Conservation (phyloP, 2,329 filamentous ascomycete genomes). For the Microdochium paspali region DNA sequence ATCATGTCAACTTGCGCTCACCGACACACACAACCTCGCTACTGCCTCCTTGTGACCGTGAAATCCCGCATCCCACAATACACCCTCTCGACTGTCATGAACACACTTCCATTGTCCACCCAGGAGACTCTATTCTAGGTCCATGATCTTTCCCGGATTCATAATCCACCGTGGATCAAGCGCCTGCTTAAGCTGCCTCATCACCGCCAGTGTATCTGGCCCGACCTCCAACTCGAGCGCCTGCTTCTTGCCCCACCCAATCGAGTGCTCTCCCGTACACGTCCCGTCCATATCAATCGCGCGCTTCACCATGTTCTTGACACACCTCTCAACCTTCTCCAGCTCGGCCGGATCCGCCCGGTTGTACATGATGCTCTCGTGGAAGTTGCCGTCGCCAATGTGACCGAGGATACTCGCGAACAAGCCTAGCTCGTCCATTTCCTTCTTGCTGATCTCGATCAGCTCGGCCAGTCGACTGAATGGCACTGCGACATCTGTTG, state of each 20-base stretch:
- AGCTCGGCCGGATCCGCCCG: constrained; percentile 58
- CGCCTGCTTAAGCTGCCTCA: constrained; percentile 75
- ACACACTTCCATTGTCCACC: neutral
- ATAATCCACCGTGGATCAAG: constrained; percentile 82
- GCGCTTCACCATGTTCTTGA: constrained; percentile 84
- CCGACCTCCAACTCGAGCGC: constrained; percentile 73
- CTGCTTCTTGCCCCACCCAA: constrained; percentile 80
- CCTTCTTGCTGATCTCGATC: constrained; percentile 75
- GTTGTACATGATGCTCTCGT: constrained; percentile 86
- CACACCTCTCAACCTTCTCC: constrained; percentile 68
- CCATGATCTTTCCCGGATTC: constrained; percentile 90
- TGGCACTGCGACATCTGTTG: constrained; percentile 76
- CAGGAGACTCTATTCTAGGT: constrained; percentile 32
- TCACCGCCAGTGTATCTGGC: constrained; percentile 68
- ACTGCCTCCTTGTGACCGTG: too few relatives aligned
- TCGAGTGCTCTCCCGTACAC: constrained; percentile 79
- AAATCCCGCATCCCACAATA: too few relatives aligned
- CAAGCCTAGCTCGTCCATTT: constrained; percentile 75
- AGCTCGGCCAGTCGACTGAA: constrained; percentile 68
- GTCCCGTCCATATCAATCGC: constrained; percentile 92
- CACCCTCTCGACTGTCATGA: too few relatives aligned
- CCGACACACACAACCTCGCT: too few relatives aligned
- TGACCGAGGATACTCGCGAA: constrained; percentile 86
- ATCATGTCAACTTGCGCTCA: too few relatives aligned
- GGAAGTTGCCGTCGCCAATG: constrained; percentile 91